Base-by-base conservation (phyloP, 148 eudicot species). In the Vaccinium darrowii region DNA sequence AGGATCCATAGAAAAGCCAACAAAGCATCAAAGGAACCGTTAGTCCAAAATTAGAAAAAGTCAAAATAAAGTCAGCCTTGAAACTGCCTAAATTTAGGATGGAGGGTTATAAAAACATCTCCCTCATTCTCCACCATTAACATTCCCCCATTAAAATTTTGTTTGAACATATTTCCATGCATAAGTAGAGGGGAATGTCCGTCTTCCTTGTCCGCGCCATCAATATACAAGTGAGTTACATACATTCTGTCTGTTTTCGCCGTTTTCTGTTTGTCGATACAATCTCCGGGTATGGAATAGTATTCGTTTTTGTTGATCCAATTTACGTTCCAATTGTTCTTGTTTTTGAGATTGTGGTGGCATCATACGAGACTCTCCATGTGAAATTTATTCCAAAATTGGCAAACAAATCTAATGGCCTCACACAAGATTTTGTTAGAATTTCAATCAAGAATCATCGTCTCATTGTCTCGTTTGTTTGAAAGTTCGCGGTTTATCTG, bases 41-140 rank as follows among this genome's bases (percentile, higher is more conserved):
- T 79, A 36, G 67, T 30, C 82, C 19, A 27, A 56, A 57, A 47
- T 54, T 56, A 33, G 82, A 58, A 80, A 80, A 78, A 80, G 25
- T 80, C 69, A 21, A 60, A 80, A 71, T 19, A 33, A 60, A 80
- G 82, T 80, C 71, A 80, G 72, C 82, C 18, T 80, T 80, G n/a
- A 79, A 57, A 79, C 47, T 16, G 30, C 82, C 30, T 43, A 57
- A 58, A 80, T 21, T 54, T 53, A 54, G 81, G n/a, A 54, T 30
- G 47, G 49, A 79, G 56, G 60, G 49, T 79, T 65, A 62, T 62
- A n/a, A 57, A 82, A 51, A 50, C 76, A 21, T 67, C 84, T 21
- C 60, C 72, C 76, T 6, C 47, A 39, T 65, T 65, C 51, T 47
- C 30, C 52, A 13, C 56, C 60, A 50, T 51, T 56, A 82, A 27